These are phyloP conservation scores for Pyrus bretschneideri DNA, from an alignment of 306 rosid genomes.

Conservation along the genomic window DNA sequence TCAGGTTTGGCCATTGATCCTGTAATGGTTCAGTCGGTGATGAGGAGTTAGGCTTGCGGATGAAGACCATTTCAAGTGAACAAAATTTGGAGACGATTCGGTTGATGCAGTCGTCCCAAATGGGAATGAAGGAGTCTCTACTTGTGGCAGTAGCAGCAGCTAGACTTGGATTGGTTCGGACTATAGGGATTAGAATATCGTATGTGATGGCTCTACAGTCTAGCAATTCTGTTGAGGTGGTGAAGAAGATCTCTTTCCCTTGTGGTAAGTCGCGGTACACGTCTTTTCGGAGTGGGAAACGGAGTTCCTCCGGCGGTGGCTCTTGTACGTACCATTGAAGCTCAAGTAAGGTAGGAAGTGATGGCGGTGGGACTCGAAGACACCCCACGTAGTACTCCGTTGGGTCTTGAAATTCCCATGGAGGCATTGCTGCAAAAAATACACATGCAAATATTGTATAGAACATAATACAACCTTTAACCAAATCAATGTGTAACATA, in stretches of 20 bases:
- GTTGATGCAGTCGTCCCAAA: conserved; percentile 94
- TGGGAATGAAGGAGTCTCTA: conserved; percentile 62
- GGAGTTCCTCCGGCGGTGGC: conserved; percentile 70
- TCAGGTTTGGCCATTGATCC: conserved; percentile 85
- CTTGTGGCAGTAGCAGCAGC: conserved; percentile 18
- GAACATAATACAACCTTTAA: neutral
- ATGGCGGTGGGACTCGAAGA: conserved; percentile 45
- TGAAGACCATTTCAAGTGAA: conserved; percentile 32
- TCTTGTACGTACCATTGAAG: conserved; percentile 63
- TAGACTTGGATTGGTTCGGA: conserved; percentile 42
- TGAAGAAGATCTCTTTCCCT: conserved; percentile 68
- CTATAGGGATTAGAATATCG: conserved; percentile 55
- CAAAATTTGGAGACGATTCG: conserved; percentile 53
- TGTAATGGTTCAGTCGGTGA: conserved; percentile 29
- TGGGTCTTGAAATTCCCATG: conserved; percentile 73
- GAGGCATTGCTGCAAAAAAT: conserved; percentile 37
- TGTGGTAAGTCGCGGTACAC: conserved; percentile 67
- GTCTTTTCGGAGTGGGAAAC: conserved; percentile 67
- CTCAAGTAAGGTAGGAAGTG: conserved; percentile 61
- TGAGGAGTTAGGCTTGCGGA: conserved; percentile 40
- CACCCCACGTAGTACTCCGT: conserved; percentile 64
- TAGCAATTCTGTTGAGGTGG: conserved; percentile 37
- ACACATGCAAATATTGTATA: neutral
- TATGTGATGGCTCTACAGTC: conserved; percentile 59
- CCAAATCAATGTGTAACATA: neutral